These are phyloP conservation scores for Dryas alaskensis DNA, from an alignment of 306 rosid species.

Conservation along the genomic window DNA sequence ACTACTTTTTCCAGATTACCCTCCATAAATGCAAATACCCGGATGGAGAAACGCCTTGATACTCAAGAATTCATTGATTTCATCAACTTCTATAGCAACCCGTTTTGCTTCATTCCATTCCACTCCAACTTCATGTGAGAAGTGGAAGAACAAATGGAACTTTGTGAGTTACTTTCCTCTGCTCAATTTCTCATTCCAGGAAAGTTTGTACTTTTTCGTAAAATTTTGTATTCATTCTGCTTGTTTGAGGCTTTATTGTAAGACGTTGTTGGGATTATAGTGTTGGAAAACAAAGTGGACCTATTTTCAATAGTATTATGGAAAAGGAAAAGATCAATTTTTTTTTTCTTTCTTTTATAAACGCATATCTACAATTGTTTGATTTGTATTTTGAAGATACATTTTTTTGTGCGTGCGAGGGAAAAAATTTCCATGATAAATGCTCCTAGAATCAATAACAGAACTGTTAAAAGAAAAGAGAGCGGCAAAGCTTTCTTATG, in stretches of 20 bases:
- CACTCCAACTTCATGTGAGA: constrained; percentile 47
- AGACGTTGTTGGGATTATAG: background rate
- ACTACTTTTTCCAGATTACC: background rate
- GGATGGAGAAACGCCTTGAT: constrained; percentile 53
- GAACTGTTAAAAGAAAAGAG: too few species aligned
- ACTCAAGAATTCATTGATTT: constrained; percentile 37
- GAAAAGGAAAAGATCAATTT: background rate
- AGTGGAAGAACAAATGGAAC: constrained; percentile 47
- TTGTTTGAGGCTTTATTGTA: background rate
- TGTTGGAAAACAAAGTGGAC: background rate
- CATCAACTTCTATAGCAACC: constrained; percentile 21
- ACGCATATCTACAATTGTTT: too few species aligned
- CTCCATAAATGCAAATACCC: constrained; percentile 41
- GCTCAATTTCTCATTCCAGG: background rate
- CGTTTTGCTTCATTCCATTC: constrained; percentile 58
- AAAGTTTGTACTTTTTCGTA: background rate
- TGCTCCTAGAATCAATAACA: background rate
- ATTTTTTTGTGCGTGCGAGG: background rate
- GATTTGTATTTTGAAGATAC: too few species aligned
- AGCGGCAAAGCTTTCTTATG: too few species aligned
- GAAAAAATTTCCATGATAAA: background rate
- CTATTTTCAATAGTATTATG: background rate
- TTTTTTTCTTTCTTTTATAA: too few species aligned
- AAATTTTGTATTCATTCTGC: background rate
- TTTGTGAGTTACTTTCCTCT: constrained; percentile 41